phyloP scores from a whole-genome alignment of 352 stramenopile species.

The Globisporangium polare region DNA sequence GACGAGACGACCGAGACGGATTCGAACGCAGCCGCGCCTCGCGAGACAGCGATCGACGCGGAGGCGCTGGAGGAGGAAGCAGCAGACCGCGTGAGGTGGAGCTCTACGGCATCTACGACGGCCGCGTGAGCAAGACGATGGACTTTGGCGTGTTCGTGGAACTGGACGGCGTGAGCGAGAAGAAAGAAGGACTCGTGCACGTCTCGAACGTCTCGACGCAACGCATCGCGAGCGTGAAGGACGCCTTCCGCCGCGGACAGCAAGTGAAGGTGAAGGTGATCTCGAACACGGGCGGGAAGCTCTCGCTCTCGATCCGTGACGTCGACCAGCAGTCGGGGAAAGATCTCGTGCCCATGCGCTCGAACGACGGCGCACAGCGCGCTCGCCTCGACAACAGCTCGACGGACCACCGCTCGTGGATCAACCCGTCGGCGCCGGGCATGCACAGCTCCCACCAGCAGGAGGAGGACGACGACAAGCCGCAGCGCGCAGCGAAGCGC shows the following conservation, averaged over 20 bases:
- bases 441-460: constrained; percentile 61
- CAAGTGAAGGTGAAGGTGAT: constrained; percentile 97
- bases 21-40: constrained; percentile 10
- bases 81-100: constrained; percentile 44
- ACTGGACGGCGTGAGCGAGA: constrained; percentile 64
- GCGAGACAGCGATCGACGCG: constrained; percentile 10
- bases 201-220: constrained; percentile 90
- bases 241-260: constrained; percentile 86
- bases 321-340: constrained; percentile 94
- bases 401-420: constrained; percentile 68
- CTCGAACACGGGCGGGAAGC: constrained; percentile 83
- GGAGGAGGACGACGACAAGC: constrained; percentile 68
- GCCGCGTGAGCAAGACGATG: constrained; percentile 92
- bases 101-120: constrained; percentile 95
- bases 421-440: constrained; percentile 81
- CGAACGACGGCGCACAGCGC: constrained; percentile 47
- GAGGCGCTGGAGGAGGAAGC: constrained; percentile 9
- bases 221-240: constrained; percentile 86
- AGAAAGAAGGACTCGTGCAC: constrained; percentile 94
- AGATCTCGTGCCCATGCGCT: constrained; percentile 94
- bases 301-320: constrained; percentile 96
- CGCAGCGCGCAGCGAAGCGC: constrained; percentile 76
- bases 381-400: constrained; percentile 44
- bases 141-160: constrained; percentile 98
- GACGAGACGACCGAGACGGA: constrained; percentile 30